A percentile compares a stretch with the other conserved stretches of the same genome.
Evolutionary conservation across 495 filamentous ascomycete genomes (phyloP).

Genomic region (Amniculicola lignicola): DNA sequence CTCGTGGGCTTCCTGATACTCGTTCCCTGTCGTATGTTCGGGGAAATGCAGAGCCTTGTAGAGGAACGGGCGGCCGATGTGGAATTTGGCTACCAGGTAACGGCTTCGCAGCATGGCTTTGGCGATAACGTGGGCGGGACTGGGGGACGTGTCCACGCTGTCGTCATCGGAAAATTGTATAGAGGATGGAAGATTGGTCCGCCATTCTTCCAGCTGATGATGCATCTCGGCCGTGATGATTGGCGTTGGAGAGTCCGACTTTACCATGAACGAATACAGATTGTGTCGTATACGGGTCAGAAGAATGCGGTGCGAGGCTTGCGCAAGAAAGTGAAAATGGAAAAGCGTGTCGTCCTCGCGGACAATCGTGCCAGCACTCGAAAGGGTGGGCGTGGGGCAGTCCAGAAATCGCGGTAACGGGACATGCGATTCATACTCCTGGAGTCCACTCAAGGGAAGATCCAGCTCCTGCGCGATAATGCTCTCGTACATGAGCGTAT

Average conservation of each 20-base stretch:
- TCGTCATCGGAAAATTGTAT: constrained; percentile 28
- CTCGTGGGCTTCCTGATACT: constrained; percentile 11
- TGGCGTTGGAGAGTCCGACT: constrained; percentile 15
- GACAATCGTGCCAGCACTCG: constrained; percentile 10
- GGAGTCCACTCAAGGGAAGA: constrained; percentile 22
- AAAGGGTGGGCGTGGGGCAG: constrained; percentile 19
- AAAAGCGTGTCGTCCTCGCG: constrained; percentile 31
- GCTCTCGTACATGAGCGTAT: constrained; percentile 33
- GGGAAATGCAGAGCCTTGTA: constrained; percentile 33
- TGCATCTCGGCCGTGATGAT: constrained; percentile 25
- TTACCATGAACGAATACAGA: constrained; percentile 26
- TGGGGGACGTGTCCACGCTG: constrained; percentile 13
- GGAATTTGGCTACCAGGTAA: constrained; percentile 31
- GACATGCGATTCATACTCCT: constrained; percentile 28
- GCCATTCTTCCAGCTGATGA: constrained; percentile 34
- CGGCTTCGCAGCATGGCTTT: constrained; percentile 31
- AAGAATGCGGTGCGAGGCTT: constrained; percentile 29
- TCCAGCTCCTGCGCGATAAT: constrained; percentile 33
- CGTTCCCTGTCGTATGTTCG: constrained; percentile 6
- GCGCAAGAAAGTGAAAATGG: constrained; percentile 34
- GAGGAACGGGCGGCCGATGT: constrained; percentile 31
- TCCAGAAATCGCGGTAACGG: constrained; percentile 32
- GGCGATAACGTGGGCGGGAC: constrained; percentile 30
- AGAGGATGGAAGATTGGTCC: constrained; percentile 25
- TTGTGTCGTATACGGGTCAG: constrained; percentile 26